Conservation (phyloP, 1,284 basidiomycete genomes). For the Ustilago curta region DNA sequence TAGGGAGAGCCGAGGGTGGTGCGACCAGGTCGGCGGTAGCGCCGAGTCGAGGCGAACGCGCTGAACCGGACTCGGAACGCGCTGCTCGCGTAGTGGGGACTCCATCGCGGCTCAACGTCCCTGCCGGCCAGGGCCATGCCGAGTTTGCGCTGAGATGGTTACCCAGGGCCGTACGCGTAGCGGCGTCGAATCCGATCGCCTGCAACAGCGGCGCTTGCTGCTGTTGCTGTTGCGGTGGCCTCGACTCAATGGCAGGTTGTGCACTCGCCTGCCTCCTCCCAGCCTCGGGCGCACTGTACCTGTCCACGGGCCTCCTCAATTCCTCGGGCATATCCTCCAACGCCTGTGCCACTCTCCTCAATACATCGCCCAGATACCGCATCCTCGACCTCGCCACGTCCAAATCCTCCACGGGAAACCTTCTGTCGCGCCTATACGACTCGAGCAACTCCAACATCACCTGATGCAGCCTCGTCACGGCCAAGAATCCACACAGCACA, state of each 20-base stretch:
- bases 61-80: conserved; percentile 27
- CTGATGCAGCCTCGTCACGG: conserved; percentile 50
- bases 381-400: conserved; percentile 24
- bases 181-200: conserved; percentile 41
- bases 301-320: conserved; percentile 33
- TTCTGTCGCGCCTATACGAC: conserved; percentile 43
- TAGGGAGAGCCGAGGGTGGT: background rate
- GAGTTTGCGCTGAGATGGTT: conserved; percentile 31
- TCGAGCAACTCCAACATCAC: conserved; percentile 53
- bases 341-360: conserved; percentile 22
- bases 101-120: conserved; percentile 40
- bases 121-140: conserved; percentile 47
- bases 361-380: conserved; percentile 31
- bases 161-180: conserved; percentile 32
- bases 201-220: conserved; percentile 29
- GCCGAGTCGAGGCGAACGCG: conserved; percentile 16
- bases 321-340: conserved; percentile 53
- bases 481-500: conserved; percentile 47
- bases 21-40: conserved; percentile 13
- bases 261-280: conserved; percentile 23
- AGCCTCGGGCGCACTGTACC: conserved; percentile 31
- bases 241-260: conserved; percentile 23
- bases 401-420: conserved; percentile 42
- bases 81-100: conserved; percentile 31
- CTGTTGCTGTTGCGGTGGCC: conserved; percentile 14